Percentiles rank a stretch among this genome's conserved stretches.
Conservation (phyloP, 169 alveolate genomes). For the Plasmodium blacklocki region DNA sequence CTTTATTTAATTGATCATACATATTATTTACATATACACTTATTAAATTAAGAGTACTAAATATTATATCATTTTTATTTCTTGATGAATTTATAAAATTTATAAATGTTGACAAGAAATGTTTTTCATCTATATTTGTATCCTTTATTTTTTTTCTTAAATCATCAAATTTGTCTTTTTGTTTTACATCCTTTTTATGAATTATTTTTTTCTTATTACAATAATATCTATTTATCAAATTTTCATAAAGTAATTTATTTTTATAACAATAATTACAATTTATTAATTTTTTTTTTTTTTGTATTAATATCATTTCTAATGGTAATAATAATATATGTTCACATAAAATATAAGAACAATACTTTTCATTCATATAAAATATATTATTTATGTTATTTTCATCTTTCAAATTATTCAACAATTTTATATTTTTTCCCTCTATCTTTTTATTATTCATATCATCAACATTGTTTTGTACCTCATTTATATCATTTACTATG, state of each 20-base stretch:
- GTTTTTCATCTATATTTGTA: constrained; percentile 23
- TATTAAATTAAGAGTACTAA: constrained; percentile 1
- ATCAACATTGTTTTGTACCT: too few relatives aligned
- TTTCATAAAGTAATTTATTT: constrained; percentile 1
- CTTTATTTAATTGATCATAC: not conserved
- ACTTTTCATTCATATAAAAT: not conserved
- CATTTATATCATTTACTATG: not conserved
- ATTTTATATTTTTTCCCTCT: not conserved
- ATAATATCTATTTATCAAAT: constrained; percentile 30
- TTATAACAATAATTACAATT: constrained; percentile 8
- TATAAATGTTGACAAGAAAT: constrained; percentile 4
- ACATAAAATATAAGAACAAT: constrained; percentile 11
- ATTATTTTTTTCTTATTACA: constrained; percentile 15
- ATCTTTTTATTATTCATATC: not conserved
- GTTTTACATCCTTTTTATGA: constrained; percentile 29
- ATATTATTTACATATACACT: constrained; percentile 7
- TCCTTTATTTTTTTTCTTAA: constrained; percentile 23
- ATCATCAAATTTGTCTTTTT: constrained; percentile 21
- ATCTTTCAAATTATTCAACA: not conserved
- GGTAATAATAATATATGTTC: constrained; percentile 37
- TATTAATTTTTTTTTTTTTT: constrained; percentile 2
- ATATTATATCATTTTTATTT: not conserved
- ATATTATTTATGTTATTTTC: not conserved
- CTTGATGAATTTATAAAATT: constrained; percentile 8
- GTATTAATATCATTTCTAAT: constrained; percentile 25